Conservation (phyloP, 306 rosid genomes). For the Astragalus membranaceus region DNA sequence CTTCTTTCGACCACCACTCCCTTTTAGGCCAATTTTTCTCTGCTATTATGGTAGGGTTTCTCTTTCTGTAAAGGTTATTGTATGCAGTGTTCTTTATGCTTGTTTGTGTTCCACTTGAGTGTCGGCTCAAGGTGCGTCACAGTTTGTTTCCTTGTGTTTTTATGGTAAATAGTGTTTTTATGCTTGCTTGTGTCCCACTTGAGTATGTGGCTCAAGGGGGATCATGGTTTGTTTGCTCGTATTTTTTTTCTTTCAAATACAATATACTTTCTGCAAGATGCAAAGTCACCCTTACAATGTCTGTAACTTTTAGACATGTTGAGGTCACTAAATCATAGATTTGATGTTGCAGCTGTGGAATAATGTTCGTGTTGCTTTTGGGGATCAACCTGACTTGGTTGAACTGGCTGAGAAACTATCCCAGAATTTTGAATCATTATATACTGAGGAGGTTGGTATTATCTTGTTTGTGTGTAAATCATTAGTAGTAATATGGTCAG, state of each 20-base stretch:
- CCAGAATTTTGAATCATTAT: constrained; percentile 61
- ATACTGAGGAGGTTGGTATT: constrained; percentile 62
- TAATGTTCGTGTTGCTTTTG: constrained; percentile 71
- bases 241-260: constrained; percentile 11
- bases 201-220: neutral
- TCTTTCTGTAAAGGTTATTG: neutral
- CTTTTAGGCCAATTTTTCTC: neutral
- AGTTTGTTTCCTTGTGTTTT: constrained; percentile 11
- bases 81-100: neutral
- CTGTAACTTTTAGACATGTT: neutral
- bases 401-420: constrained; percentile 82
- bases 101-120: neutral
- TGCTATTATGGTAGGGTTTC: neutral
- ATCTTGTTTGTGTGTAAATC: constrained; percentile 11
- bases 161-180: neutral
- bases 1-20: neutral
- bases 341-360: constrained; percentile 80
- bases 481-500: constrained; percentile 7
- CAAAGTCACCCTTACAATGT: neutral
- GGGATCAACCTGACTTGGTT: constrained; percentile 80
- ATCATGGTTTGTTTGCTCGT: constrained; percentile 5
- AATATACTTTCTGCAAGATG: neutral
- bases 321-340: constrained; percentile 9
- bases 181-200: neutral
- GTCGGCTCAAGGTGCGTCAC: neutral